Evolutionary conservation across 352 stramenopile species (phyloP).

Genomic region (Blastocystis sp.): DNA sequence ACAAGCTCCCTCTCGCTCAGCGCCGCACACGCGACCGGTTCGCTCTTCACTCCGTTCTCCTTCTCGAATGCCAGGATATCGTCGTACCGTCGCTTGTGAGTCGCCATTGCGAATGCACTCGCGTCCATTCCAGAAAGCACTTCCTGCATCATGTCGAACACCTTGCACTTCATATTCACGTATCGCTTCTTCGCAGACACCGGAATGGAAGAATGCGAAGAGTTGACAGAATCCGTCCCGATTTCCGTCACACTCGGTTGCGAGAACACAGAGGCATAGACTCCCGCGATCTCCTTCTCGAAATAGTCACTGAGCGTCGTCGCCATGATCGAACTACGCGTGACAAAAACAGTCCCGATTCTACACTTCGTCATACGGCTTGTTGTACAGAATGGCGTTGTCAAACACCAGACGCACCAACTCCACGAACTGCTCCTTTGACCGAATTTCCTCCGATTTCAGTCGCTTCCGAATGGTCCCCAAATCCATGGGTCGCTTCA

Average conservation of each 20-base stretch:
- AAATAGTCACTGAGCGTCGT: not conserved
- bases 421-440: slow-evolving; percentile 84
- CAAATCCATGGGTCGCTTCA: slow-evolving; percentile 70
- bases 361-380: slow-evolving; percentile 78
- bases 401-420: slow-evolving; percentile 92
- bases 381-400: slow-evolving; percentile 93
- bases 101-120: not conserved
- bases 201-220: not conserved
- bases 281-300: slow-evolving; percentile 3
- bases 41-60: no score
- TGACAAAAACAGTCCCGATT: slow-evolving; percentile 23
- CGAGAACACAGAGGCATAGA: not conserved
- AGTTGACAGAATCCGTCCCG: no score
- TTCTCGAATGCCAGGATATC: not conserved
- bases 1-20: not conserved
- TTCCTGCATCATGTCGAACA: slow-evolving; percentile 9
- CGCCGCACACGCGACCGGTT: not conserved
- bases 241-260: no score
- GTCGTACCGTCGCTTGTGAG: not conserved
- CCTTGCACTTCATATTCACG: slow-evolving; percentile 8
- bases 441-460: slow-evolving; percentile 73
- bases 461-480: slow-evolving; percentile 86
- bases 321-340: slow-evolving; percentile 7
- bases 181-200: not conserved
- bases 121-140: not conserved